These are phyloP conservation scores for Lachnellula cervina DNA, from an alignment of 2,329 filamentous ascomycete species.

Conservation along the genomic window DNA sequence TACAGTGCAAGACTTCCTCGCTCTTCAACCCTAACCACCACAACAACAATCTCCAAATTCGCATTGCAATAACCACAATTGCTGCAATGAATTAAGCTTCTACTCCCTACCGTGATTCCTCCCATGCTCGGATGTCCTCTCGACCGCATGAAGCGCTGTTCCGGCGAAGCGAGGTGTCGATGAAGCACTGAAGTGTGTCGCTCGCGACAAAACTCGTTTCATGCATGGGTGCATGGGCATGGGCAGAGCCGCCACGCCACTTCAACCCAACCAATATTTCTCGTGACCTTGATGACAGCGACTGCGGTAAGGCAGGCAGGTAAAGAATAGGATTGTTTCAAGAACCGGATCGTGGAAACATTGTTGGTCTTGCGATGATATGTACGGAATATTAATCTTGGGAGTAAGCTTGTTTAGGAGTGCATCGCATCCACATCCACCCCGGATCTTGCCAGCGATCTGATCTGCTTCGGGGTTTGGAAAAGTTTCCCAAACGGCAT, in stretches of 20 bases:
- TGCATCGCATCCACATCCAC: no score
- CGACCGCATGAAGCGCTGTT: constrained; percentile 3
- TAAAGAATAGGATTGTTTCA: no score
- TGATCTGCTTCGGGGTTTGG: background rate
- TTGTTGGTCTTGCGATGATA: no score
- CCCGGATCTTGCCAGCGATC: background rate
- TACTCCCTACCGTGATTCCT: background rate
- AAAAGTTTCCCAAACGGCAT: background rate
- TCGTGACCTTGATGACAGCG: background rate
- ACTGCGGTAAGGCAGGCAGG: background rate
- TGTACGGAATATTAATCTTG: no score
- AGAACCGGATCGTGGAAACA: no score
- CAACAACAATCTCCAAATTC: no score
- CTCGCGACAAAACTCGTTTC: constrained; percentile 2
- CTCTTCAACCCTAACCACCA: background rate
- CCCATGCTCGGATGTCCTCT: background rate
- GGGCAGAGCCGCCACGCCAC: no score
- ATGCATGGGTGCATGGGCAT: background rate
- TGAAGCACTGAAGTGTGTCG: constrained; percentile 8
- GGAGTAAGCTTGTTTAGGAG: no score
- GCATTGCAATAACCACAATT: background rate
- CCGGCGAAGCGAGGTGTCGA: constrained; percentile 1
- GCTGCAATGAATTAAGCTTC: background rate
- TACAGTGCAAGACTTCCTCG: background rate
- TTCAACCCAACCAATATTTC: background rate